phyloP scores from a whole-genome alignment of 306 rosid species.

The Rosa rugosa region DNA sequence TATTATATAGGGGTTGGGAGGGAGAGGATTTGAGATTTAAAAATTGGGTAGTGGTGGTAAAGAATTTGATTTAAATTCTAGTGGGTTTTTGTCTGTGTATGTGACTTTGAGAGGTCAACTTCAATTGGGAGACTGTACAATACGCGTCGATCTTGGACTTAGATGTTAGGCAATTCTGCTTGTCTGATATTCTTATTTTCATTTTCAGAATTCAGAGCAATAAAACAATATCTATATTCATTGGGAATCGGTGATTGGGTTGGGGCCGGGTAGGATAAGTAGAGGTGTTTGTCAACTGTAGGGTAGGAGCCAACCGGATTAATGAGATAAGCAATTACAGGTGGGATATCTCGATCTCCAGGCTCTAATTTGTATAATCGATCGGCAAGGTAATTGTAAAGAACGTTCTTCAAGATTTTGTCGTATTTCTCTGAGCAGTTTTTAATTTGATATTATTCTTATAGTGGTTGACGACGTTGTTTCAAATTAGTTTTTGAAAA shows the following conservation, averaged over 20 bases:
- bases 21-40: neutral
- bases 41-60: neutral
- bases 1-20: neutral
- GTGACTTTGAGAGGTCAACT: slow-evolving; percentile 26
- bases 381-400: neutral
- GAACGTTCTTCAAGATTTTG: neutral
- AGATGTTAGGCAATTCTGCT: neutral
- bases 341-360: neutral
- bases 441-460: neutral
- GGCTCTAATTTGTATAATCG: slow-evolving; percentile 1
- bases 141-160: slow-evolving; percentile 28
- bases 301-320: slow-evolving; percentile 27
- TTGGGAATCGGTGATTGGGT: slow-evolving; percentile 10
- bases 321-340: neutral
- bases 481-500: neutral
- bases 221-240: neutral
- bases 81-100: neutral
- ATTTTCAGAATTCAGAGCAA: neutral
- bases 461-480: neutral
- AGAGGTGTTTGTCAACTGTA: slow-evolving; percentile 4
- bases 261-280: neutral
- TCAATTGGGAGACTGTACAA: neutral
- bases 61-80: neutral
- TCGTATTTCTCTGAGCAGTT: neutral
- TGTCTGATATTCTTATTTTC: neutral